Conservation (phyloP, 495 filamentous ascomycete genomes). For the Tirmania nivea region DNA sequence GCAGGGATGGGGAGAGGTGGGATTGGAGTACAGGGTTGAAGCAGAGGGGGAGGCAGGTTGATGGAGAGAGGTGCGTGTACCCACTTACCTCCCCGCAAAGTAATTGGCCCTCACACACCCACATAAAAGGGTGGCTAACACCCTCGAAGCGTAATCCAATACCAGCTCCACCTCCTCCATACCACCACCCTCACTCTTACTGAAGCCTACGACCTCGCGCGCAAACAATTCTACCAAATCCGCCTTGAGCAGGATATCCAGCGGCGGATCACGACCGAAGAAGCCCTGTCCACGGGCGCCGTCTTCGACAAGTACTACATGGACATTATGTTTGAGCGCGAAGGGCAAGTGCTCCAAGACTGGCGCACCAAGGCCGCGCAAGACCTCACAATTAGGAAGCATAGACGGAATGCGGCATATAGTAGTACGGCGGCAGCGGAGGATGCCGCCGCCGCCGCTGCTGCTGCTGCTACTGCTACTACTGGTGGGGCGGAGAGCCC, state of each 20-base stretch:
- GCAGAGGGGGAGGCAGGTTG: constrained; percentile 58
- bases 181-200: constrained; percentile 34
- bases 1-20: constrained; percentile 44
- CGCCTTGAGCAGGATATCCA: constrained; percentile 67
- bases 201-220: constrained; percentile 65
- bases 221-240: constrained; percentile 73
- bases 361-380: constrained; percentile 65
- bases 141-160: constrained; percentile 68
- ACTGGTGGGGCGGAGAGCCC: neutral
- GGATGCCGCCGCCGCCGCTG: neutral
- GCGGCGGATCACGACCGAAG: constrained; percentile 64
- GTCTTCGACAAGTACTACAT: constrained; percentile 56
- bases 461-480: neutral
- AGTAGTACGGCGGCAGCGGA: neutral
- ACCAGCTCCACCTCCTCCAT: constrained; percentile 63
- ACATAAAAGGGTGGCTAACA: neutral
- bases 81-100: neutral
- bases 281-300: constrained; percentile 65
- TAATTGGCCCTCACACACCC: neutral
- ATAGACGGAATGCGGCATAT: neutral
- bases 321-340: constrained; percentile 61
- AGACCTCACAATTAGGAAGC: constrained; percentile 22
- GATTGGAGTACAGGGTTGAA: constrained; percentile 54
- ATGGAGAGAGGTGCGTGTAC: constrained; percentile 57
- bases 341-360: constrained; percentile 49